Base-by-base conservation (phyloP, 352 stramenopile species). In the Stephanocyclus meneghinianus region DNA sequence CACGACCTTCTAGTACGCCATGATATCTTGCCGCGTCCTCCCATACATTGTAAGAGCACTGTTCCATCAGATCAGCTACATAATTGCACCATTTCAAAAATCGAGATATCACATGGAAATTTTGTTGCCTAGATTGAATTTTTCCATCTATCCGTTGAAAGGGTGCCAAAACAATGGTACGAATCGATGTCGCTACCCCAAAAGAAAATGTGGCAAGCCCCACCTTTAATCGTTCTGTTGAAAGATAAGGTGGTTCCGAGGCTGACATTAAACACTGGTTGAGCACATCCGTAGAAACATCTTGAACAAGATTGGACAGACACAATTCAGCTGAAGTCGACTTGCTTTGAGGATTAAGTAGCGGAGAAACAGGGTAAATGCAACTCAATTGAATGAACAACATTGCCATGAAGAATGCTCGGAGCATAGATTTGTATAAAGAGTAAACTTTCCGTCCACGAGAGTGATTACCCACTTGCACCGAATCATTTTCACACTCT, bases 41-140 rank as follows among this genome's bases (percentile, higher is more conserved):
- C 75, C 68, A 83, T 53, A 68, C 15, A 26, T 63, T 15, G 59
- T 80, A 60, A n/a, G 66, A 74, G 32, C 55, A 71, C 47, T 21
- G 4, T 60, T 84, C 77, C 60, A 84, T 70, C 11, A 7, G 30
- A 48, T 83, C 76, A 44, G 65, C 45, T 5, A 83, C 42, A 26
- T 16, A 2, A 73, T 76, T 44, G 7, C 66, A 21, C 47, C 9
- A 5, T 18, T 80, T 29, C 15, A 80, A 8, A 59, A 68, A 48
- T 9, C 32, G 4, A 5, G 29, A 57, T 56, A 51, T 18, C 0
- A 15, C 5, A 32, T 15, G 62, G 29, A 42, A 2, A 6, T 44
- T 30, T 0, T 32, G 18, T 35, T 48, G 9, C 18, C 16, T 53
- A 18, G 2, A 48, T 59, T 56, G n/a, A 10, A 32, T 21, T 21